Base-by-base conservation (phyloP, 1,139 yeast species). In the Saccharomyces hybrid region DNA sequence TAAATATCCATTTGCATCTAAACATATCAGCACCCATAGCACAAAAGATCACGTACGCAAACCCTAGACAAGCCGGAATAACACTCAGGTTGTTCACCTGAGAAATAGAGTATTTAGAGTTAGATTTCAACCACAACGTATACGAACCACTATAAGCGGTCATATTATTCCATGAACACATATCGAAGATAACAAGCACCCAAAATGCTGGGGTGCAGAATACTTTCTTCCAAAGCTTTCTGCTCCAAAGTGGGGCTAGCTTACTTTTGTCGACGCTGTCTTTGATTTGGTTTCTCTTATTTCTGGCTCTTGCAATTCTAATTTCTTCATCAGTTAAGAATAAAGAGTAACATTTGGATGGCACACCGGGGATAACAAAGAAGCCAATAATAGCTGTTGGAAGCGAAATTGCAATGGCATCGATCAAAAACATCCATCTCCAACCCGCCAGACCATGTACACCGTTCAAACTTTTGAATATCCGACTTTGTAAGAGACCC, bases 401-500 rank as follows among this genome's bases (percentile, higher is more conserved):
- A 50, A 84, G 60, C 1, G 89, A 82, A 47, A 84, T 75, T 12
- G 72, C 73, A 46, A 83, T 71, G 34, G 89, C 88, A 68, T 86
- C 89, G 55, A 87, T 77, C 52, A 87, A 79, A 64, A 84, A 86
- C 68, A 85, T 80, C 93, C 93, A 86, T 69, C 84, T 79, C 95
- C 95, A 86, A 31, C 89, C 83, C 6, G 78, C 77, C 47, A 80
- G 68, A 2, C 89, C 89, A 49, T 71, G 72, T 6, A 69, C 71
- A 48, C 83, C 84, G 54, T 78, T 75, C 62, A 85, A 68, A 47
- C 73, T 65, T 57, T 76, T 70, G 59, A 72, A 79, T 52, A 82
- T 79, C 26, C 84, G 76, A 24, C 83, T 80, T 29, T 83, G 81
- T 51, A 82, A 70, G 51, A 82, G 70, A 49, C 85, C 84, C 8